Evolutionary conservation across 192 early-diverging fungal genomes (phyloP).

Genomic region (Rhizoclosmatium sp.): DNA sequence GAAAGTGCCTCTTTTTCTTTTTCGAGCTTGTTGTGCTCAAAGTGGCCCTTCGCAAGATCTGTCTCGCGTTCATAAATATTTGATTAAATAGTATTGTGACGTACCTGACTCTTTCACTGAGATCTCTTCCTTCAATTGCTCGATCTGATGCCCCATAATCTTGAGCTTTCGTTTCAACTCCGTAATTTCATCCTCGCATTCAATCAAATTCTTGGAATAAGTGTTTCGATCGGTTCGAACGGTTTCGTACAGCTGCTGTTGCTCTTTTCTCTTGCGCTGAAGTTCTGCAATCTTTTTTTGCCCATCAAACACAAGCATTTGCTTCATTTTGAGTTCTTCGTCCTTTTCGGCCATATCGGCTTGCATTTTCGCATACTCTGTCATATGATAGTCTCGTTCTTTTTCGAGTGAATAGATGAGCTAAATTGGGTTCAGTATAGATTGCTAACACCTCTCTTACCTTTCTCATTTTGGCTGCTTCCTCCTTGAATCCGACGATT

Average conservation of each 20-base stretch:
- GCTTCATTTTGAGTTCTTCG: conserved; percentile 66
- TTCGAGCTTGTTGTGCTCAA: conserved; percentile 66
- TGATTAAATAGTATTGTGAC: background rate
- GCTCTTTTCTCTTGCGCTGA: conserved; percentile 64
- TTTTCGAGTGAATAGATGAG: conserved; percentile 68
- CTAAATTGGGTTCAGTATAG: conserved; percentile 6
- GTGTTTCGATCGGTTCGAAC: conserved; percentile 65
- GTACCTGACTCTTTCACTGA: conserved; percentile 60
- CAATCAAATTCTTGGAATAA: conserved; percentile 67
- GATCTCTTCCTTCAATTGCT: conserved; percentile 71
- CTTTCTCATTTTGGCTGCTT: conserved; percentile 69
- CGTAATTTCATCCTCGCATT: conserved; percentile 65
- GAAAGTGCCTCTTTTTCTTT: conserved; percentile 66
- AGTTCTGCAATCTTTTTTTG: conserved; percentile 66
- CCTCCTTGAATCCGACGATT: conserved; percentile 65
- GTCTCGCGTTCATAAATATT: background rate
- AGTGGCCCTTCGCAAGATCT: conserved; percentile 67
- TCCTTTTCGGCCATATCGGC: conserved; percentile 44
- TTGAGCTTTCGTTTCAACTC: conserved; percentile 70
- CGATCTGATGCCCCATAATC: conserved; percentile 69
- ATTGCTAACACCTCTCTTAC: conserved; percentile 20
- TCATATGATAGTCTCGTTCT: conserved; percentile 59
- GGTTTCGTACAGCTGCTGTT: conserved; percentile 66
- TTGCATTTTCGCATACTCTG: conserved; percentile 46
- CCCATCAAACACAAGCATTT: conserved; percentile 64